Percentiles rank a stretch among this genome's conserved stretches.
Conservation (phyloP, 805 yeast genomes). For the Lipomyces mesembrius region DNA sequence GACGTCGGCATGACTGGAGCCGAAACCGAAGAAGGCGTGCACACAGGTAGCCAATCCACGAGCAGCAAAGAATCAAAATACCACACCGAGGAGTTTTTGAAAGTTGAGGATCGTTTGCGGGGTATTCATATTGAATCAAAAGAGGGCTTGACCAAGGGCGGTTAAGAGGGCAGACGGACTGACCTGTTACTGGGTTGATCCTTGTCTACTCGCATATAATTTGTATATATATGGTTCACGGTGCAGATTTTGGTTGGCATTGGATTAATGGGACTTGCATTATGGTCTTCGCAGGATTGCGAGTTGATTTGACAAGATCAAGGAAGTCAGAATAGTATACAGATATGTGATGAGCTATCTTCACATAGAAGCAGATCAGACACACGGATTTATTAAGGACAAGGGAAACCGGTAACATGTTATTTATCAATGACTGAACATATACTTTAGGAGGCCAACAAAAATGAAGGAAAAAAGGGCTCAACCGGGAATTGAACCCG, state of each 20-base stretch:
- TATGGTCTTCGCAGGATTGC: neutral
- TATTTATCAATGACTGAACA: neutral
- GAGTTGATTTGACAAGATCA: neutral
- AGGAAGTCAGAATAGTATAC: neutral
- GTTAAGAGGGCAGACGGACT: neutral
- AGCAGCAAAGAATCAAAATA: neutral
- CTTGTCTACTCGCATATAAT: neutral
- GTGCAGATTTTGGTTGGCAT: neutral
- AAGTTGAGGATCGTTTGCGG: slow-evolving; percentile 25
- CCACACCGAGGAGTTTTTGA: slow-evolving; percentile 19
- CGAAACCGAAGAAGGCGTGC: slow-evolving; percentile 2
- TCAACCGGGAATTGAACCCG: slow-evolving; percentile 49
- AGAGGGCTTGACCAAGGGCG: slow-evolving; percentile 26
- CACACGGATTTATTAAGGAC: too few species aligned
- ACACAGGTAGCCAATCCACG: neutral
- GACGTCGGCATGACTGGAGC: slow-evolving; percentile 3
- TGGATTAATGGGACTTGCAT: neutral
- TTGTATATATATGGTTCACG: neutral
- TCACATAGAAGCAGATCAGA: neutral
- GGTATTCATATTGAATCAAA: slow-evolving; percentile 31
- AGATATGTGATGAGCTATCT: neutral
- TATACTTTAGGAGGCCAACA: neutral
- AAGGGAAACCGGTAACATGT: too few species aligned
- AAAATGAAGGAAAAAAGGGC: slow-evolving; percentile 39
- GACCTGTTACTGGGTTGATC: neutral